A percentile compares a stretch with the other conserved stretches of the same genome.
These are phyloP conservation scores for Cephaloascus albidus DNA, from an alignment of 805 yeast species.

Conservation along the genomic window DNA sequence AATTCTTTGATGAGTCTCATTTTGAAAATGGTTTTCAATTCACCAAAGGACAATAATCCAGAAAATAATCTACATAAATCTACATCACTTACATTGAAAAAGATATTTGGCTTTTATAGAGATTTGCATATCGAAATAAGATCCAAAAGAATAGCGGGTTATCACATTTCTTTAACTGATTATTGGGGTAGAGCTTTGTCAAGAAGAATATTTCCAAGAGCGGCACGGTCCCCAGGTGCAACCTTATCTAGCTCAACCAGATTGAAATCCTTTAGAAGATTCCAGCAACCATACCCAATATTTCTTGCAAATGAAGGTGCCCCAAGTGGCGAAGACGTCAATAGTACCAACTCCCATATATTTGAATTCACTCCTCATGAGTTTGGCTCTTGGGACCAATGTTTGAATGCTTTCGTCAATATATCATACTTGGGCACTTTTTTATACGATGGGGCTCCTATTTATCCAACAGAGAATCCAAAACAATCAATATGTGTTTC, in stretches of 20 bases:
- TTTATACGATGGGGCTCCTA: constrained; percentile 32
- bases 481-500: constrained; percentile 29
- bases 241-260: constrained; percentile 29
- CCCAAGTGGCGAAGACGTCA: constrained; percentile 17
- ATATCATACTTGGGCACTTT: constrained; percentile 43
- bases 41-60: not conserved
- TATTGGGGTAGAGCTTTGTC: constrained; percentile 62
- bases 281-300: constrained; percentile 41
- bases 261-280: constrained; percentile 22
- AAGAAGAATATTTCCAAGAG: constrained; percentile 30
- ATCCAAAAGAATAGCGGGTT: constrained; percentile 42
- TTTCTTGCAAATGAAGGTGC: constrained; percentile 29
- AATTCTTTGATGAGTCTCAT: not conserved
- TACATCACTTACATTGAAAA: constrained; percentile 4
- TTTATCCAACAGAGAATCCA: constrained; percentile 10
- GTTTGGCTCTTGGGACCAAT: constrained; percentile 59
- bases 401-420: constrained; percentile 36
- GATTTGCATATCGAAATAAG: constrained; percentile 45
- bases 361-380: constrained; percentile 59
- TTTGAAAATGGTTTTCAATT: not conserved
- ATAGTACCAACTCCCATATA: constrained; percentile 29
- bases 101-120: constrained; percentile 37
- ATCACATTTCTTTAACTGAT: constrained; percentile 51
- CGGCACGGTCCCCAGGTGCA: constrained; percentile 21
- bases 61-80: too few relatives aligned